Conservation (phyloP, 2,329 filamentous ascomycete species). For the Fusarium newnesense region DNA sequence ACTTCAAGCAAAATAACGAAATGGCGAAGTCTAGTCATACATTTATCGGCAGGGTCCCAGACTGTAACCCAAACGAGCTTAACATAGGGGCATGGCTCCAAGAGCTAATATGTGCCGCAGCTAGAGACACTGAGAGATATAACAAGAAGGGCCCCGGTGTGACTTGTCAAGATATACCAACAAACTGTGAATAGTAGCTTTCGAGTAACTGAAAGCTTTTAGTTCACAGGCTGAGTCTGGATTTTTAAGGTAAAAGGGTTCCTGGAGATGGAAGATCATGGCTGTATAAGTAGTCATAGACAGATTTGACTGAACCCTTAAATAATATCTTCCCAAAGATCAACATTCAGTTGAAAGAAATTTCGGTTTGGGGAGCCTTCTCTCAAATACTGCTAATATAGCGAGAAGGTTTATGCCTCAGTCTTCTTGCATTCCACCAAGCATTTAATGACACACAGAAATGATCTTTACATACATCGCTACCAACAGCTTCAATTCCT, state of each 20-base stretch:
- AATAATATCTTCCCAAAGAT: not conserved
- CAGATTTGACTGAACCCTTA: not conserved
- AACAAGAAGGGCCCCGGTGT: not conserved
- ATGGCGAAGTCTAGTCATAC: accelerated
- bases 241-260: not conserved
- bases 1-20: not conserved
- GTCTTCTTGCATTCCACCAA: not conserved
- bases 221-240: no score
- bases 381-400: not conserved
- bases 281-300: not conserved
- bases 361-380: no score
- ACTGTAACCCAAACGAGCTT: not conserved
- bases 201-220: no score
- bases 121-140: not conserved
- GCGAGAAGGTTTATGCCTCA: not conserved
- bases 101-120: not conserved
- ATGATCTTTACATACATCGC: not conserved
- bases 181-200: accelerated
- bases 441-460: not conserved
- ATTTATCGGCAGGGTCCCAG: not conserved
- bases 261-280: no score
- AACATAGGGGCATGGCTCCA: not conserved
- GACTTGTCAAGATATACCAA: not conserved
- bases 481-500: not conserved
- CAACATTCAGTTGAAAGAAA: not conserved